Evolutionary conservation across 202 grass and related monocot species (phyloP).

Genomic region (Setaria italica): DNA sequence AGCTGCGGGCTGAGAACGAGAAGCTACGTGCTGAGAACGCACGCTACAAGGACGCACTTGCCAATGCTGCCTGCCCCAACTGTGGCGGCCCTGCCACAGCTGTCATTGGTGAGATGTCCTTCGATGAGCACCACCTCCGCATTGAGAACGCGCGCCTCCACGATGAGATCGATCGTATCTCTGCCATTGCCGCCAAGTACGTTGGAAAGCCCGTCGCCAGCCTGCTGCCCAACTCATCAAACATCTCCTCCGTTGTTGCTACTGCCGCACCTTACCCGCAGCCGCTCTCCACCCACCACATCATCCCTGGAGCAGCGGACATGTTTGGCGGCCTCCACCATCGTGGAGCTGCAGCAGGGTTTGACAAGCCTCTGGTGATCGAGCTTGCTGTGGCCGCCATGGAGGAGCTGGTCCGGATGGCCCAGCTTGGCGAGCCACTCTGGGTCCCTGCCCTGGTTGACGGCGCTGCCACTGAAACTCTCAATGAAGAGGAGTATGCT

Average conservation of each 20-base stretch:
- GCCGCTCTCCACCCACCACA: conserved; percentile 49
- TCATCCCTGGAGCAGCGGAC: conserved; percentile 38
- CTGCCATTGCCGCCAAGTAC: conserved; percentile 83
- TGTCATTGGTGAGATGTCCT: conserved; percentile 81
- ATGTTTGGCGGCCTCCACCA: conserved; percentile 49
- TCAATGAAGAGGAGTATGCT: conserved; percentile 84
- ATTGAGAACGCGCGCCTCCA: conserved; percentile 83
- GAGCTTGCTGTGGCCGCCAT: conserved; percentile 91
- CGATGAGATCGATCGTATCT: conserved; percentile 88
- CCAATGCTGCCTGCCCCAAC: conserved; percentile 77
- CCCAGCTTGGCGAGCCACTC: conserved; percentile 71
- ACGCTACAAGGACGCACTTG: conserved; percentile 76
- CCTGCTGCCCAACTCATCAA: not conserved
- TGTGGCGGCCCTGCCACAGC: conserved; percentile 73
- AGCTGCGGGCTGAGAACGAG: conserved; percentile 73
- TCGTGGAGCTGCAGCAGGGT: conserved; percentile 41
- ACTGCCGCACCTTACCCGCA: conserved; percentile 13
- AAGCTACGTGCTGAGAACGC: conserved; percentile 82
- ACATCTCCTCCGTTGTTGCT: conserved; percentile 31
- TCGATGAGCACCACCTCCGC: conserved; percentile 86
- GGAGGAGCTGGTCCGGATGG: conserved; percentile 87
- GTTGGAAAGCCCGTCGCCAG: conserved; percentile 63
- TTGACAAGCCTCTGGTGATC: conserved; percentile 77
- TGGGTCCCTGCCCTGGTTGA: conserved; percentile 50
- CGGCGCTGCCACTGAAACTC: conserved; percentile 41